Evolutionary conservation across 2,329 filamentous ascomycete genomes (phyloP), one percentile per base, ranked within the genome.

Genomic region (Penicillium sp.): DNA sequence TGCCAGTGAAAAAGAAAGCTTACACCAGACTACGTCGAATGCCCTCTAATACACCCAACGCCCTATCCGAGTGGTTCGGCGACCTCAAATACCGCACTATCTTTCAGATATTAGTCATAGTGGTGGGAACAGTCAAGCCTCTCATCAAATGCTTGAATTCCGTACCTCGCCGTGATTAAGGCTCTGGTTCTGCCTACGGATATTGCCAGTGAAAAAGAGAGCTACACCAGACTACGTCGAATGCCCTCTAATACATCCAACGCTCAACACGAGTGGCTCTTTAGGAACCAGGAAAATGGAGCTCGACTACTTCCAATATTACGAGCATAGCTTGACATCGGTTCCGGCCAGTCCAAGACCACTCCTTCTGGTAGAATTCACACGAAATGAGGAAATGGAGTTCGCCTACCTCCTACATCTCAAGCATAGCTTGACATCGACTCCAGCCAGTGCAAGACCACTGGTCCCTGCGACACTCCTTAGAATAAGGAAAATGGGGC

Each of bases 201-300:
- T 27, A n/a, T 10, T 27, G 8, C 5, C 2, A 11, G 15, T 15
- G 19, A 2, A 15, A 10, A 29, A 29, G 15, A 27, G 15, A 27
- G 1, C 11, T 3, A n/a, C 9, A 9, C 2, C 5, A 27, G 9
- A 29, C 3, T 13, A 2, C 16, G 13, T 1, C 1, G 1, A 19
- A 25, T 16, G 1, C 16, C 25, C 16, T 5, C 9, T 10, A n/a
- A 5, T 13, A n/a, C 16, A 10, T 15, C 8, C 9, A 11, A 5
- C 3, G 2, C n/a, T 16, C 5, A 13, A 29, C 25, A 25, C 41
- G 2, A 7, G 16, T 6, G 33, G 15, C 33, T 15, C 33, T 6
- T 5, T 34, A 5, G 13, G 33, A 34, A 16, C 13, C 15, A 34
- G 13, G 1, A 34, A 34, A 16, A 38, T 38, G 34, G 5, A 9